Evolutionary conservation across 2,329 filamentous ascomycete genomes (phyloP).

Genomic region (Magnaporthiopsis poae): DNA sequence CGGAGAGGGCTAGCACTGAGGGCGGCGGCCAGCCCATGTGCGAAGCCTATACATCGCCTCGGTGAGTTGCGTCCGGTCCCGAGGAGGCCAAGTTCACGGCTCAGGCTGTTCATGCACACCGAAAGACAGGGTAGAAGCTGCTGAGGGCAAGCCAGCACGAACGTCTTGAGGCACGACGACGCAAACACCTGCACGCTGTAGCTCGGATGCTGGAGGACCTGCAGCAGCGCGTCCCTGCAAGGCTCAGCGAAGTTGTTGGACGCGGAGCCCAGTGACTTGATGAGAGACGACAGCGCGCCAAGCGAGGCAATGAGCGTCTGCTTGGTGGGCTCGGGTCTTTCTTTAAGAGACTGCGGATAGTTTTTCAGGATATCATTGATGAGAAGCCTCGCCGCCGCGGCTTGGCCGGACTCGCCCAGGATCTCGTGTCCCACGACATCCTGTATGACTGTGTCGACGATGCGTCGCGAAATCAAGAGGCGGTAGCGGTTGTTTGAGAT

Average conservation of each 20-base stretch:
- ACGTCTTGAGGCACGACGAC: constrained; percentile 73
- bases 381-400: constrained; percentile 68
- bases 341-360: constrained; percentile 80
- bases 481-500: constrained; percentile 81
- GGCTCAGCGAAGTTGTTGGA: constrained; percentile 67
- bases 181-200: constrained; percentile 92
- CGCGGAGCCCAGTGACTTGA: constrained; percentile 72
- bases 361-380: constrained; percentile 88
- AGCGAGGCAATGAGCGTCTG: constrained; percentile 71
- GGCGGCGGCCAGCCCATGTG: constrained; percentile 81
- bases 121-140: constrained; percentile 85
- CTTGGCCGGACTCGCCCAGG: constrained; percentile 79
- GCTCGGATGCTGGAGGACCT: constrained; percentile 86
- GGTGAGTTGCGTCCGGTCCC: constrained; percentile 66
- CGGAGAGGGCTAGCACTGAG: constrained; percentile 81
- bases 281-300: constrained; percentile 68
- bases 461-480: constrained; percentile 72
- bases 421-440: constrained; percentile 72
- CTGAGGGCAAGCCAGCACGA: constrained; percentile 83
- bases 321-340: constrained; percentile 80
- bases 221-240: constrained; percentile 77
- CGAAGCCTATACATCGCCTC: constrained; percentile 77
- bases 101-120: constrained; percentile 92
- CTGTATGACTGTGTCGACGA: constrained; percentile 73
- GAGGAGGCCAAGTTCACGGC: constrained; percentile 71